These are phyloP conservation scores for Solanum gandarillasii DNA, from an alignment of 257 asterid genomes.

Conservation along the genomic window DNA sequence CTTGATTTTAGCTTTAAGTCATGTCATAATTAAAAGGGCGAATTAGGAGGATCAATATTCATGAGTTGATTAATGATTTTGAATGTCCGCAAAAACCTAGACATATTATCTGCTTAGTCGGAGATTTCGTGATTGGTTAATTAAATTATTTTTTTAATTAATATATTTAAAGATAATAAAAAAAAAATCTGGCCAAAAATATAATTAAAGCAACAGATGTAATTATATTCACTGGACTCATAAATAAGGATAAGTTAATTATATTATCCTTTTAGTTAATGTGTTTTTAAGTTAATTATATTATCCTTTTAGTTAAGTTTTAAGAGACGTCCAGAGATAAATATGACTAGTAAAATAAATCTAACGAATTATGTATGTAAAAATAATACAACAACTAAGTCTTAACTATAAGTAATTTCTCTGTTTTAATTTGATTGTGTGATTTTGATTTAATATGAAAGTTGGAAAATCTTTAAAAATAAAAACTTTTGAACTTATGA, in stretches of 20 bases:
- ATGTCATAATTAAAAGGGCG: not conserved
- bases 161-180: not conserved
- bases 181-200: not conserved
- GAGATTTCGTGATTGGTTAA: not conserved
- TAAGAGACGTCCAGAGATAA: not conserved
- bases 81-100: not conserved
- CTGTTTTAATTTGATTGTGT: no score
- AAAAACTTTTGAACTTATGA: no score
- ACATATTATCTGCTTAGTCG: not conserved
- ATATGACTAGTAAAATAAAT: not conserved
- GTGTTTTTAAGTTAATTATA: not conserved
- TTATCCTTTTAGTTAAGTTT: not conserved
- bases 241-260: not conserved
- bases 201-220: not conserved
- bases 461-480: no score
- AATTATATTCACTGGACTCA: not conserved
- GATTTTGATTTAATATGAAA: no score
- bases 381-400: not conserved
- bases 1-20: not conserved
- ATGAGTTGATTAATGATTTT: not conserved
- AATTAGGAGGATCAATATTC: not conserved
- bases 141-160: not conserved
- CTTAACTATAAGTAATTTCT: no score
- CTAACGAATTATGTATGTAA: not conserved
- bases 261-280: not conserved